Evolutionary conservation across 2,329 filamentous ascomycete genomes (phyloP).

Genomic region (Phyllosticta citribraziliensis): DNA sequence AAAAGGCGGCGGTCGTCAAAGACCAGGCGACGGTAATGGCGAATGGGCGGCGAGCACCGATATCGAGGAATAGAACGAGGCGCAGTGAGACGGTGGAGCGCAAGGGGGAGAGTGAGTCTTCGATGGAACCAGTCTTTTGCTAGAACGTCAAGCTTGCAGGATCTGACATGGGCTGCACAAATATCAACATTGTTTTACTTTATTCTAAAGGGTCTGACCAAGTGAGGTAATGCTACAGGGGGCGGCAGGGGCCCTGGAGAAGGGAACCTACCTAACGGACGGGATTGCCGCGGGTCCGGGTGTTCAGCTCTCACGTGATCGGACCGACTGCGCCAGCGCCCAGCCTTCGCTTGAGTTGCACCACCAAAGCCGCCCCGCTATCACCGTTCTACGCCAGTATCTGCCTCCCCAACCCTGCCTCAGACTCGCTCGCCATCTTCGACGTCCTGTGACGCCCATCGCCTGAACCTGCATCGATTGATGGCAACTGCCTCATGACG

Average conservation of each 20-base stretch:
- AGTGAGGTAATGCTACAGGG: too few relatives aligned
- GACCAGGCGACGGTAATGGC: conserved; percentile 8
- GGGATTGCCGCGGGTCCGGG: background rate
- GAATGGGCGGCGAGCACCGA: conserved; percentile 8
- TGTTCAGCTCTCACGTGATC: background rate
- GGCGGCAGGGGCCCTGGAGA: background rate
- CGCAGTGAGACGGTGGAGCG: conserved; percentile 6
- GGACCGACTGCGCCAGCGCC: background rate
- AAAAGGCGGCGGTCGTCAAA: conserved; percentile 8
- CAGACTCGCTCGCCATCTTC: background rate
- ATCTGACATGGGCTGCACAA: background rate
- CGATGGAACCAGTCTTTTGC: background rate
- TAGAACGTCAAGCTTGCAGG: background rate
- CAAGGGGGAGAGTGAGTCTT: conserved; percentile 1
- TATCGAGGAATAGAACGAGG: conserved; percentile 5
- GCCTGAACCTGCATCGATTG: conserved; percentile 1
- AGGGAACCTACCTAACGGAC: background rate
- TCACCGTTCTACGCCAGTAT: conserved; percentile 4
- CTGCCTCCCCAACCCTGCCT: conserved; percentile 3
- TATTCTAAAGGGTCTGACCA: background rate
- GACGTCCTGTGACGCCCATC: background rate
- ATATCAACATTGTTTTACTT: background rate
- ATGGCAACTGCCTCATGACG: conserved; percentile 8
- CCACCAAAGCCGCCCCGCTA: conserved; percentile 8
- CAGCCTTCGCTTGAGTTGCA: conserved; percentile 7